phyloP scores from a whole-genome alignment of 2,329 filamentous ascomycete species.

The Sclerotinia nivalis region DNA sequence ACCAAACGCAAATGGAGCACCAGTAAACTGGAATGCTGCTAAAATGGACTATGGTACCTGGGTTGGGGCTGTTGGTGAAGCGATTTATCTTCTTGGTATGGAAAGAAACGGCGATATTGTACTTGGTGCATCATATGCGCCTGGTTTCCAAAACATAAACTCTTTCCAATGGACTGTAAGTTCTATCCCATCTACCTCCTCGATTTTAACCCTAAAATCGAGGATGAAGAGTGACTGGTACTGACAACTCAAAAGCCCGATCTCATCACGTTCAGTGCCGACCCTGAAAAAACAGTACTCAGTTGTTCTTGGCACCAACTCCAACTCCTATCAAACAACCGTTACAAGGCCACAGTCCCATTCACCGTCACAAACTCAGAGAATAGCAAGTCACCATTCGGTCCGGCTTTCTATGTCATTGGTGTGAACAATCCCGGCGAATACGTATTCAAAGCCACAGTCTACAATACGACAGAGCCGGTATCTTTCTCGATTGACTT shows the following conservation, averaged over 20 bases:
- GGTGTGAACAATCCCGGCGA: slow-evolving; percentile 8
- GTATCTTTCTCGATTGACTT: slow-evolving; percentile 22
- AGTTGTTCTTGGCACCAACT: slow-evolving; percentile 43
- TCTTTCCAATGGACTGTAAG: slow-evolving; percentile 36
- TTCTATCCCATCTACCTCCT: slow-evolving; percentile 5
- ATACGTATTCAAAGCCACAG: slow-evolving; percentile 23
- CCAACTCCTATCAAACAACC: slow-evolving; percentile 21
- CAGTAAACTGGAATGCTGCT: slow-evolving; percentile 20
- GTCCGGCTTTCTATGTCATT: slow-evolving; percentile 22
- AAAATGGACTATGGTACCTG: slow-evolving; percentile 31
- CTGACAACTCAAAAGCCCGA: slow-evolving; percentile 31
- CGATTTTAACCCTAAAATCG: background rate
- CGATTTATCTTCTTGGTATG: slow-evolving; percentile 34
- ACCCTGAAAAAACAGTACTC: slow-evolving; percentile 50
- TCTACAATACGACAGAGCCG: slow-evolving; percentile 22
- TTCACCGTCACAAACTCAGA: slow-evolving; percentile 11
- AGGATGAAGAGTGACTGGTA: slow-evolving; percentile 10
- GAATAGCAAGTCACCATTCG: slow-evolving; percentile 4
- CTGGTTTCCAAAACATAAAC: slow-evolving; percentile 38
- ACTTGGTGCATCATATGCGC: slow-evolving; percentile 36
- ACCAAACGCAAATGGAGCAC: slow-evolving; percentile 27
- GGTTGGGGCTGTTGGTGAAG: slow-evolving; percentile 37
- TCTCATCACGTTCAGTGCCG: slow-evolving; percentile 39
- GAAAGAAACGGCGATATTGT: slow-evolving; percentile 37
- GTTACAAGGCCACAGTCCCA: slow-evolving; percentile 20